Base-by-base conservation (phyloP, 257 asterid genomes). In the Fraxinus cuspidata region DNA sequence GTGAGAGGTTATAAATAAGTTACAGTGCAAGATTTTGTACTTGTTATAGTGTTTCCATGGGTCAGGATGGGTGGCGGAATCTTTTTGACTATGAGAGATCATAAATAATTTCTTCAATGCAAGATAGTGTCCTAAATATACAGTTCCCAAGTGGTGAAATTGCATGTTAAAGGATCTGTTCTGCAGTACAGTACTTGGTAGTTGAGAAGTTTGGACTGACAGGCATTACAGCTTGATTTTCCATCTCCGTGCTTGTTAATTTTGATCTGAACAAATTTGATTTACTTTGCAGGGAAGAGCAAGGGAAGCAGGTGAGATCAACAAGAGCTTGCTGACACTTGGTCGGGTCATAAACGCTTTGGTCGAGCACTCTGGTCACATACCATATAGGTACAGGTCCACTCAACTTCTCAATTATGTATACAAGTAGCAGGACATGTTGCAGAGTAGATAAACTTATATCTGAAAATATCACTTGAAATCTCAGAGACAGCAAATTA, bases 271-370 rank as follows among this genome's bases (percentile, higher is more conserved):
- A 74, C 73, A 69, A 28, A 64, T 79, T 70, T 68, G 11, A 49
- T 23, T 35, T 31, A 37, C 76, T 75, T 87, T 78, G 51, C 92
- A 96, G 99, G 98, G 99, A 13, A 89, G 99, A 88, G 99, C 99
- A 73, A 92, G 99, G 88, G 99, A 96, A 89, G 99, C 99, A 21
- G 99, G 99, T 76, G 99, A 96, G 83, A 96, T 96, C 84, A 96
- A 96, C 90, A 96, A 96, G 89, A 96, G 99, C 87, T 87, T 96
- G 94, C 87, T 96, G 81, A 96, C 98, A 27, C 97, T 96, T 74
- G 99, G 99, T 49, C 96, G 99, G 72, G 94, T 91, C 69, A 96
- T 96, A 85, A 96, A 93, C 82, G 92, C 99, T 80, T 84, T 96
- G 86, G 99, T 92, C 79, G 99, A 96, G 86, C 99, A 96, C 87